Percentiles rank a stretch among this genome's conserved stretches.
phyloP scores from a whole-genome alignment of 1,284 basidiomycete species.

The Cryptococcus amylolentus region DNA sequence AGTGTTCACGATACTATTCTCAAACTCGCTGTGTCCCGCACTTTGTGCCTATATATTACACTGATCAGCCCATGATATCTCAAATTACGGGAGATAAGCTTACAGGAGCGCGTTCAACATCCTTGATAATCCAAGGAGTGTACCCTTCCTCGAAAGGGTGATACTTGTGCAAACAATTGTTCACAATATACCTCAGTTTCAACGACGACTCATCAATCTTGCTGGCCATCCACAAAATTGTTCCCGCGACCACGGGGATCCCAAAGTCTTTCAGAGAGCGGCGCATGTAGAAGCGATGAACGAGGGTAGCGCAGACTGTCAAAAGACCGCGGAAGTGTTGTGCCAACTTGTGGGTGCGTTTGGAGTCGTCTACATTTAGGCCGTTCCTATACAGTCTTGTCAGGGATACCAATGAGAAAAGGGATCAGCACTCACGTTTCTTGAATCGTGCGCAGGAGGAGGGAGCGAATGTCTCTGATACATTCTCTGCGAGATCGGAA shows the following conservation, averaged over 20 bases:
- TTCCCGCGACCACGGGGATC: constrained; percentile 74
- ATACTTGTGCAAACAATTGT: constrained; percentile 34
- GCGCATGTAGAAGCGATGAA: constrained; percentile 93
- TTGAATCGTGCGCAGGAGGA: constrained; percentile 11
- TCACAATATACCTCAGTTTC: constrained; percentile 40
- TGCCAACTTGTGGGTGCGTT: background rate
- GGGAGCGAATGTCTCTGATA: constrained; percentile 29
- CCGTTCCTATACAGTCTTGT: background rate
- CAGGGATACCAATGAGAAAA: background rate
- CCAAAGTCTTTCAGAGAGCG: constrained; percentile 79
- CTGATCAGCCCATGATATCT: background rate
- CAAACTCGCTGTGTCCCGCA: constrained; percentile 68
- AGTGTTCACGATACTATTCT: constrained; percentile 66
- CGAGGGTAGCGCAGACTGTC: constrained; percentile 80
- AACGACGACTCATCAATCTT: constrained; percentile 57
- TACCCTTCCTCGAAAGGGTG: constrained; percentile 6
- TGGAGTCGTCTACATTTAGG: background rate
- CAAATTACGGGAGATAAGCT: no score
- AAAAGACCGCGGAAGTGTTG: constrained; percentile 48
- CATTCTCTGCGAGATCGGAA: constrained; percentile 26
- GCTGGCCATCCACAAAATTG: constrained; percentile 85
- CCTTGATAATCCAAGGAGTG: no score
- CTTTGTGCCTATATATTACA: background rate
- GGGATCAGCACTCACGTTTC: background rate
- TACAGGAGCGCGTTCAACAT: no score